Evolutionary conservation across 805 yeast genomes (phyloP).

Genomic region (Kodamaea laetipori): DNA sequence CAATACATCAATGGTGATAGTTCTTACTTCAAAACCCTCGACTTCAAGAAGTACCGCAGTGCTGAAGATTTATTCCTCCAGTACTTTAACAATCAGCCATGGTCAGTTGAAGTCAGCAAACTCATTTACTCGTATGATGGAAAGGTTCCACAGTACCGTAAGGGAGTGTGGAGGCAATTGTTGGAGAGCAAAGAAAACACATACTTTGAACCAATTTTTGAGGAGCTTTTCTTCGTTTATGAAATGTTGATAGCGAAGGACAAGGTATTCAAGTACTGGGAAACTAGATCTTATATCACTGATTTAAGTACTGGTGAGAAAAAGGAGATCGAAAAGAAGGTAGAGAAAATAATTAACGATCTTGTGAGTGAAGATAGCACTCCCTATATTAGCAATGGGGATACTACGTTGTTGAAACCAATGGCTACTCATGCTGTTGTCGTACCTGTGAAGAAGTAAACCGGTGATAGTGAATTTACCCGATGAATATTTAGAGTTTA

Average conservation of each 20-base stretch:
- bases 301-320: conserved; percentile 41
- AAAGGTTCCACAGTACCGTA: conserved; percentile 59
- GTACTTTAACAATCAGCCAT: conserved; percentile 27
- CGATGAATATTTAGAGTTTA: too few species aligned
- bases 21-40: conserved; percentile 5
- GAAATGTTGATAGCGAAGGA: conserved; percentile 33
- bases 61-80: conserved; percentile 16
- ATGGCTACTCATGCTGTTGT: conserved; percentile 19
- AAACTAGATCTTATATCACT: conserved; percentile 57
- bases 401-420: conserved; percentile 14
- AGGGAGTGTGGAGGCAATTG: conserved; percentile 47
- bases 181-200: conserved; percentile 29
- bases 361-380: conserved; percentile 3
- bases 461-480: too few species aligned
- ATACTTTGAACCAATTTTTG: conserved; percentile 34
- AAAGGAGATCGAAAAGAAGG: conserved; percentile 27
- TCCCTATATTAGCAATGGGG: conserved; percentile 6
- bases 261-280: conserved; percentile 52
- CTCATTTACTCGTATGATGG: conserved; percentile 38
- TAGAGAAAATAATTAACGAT: conserved; percentile 31
- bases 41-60: conserved; percentile 7
- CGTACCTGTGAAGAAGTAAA: conserved; percentile 6
- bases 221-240: conserved; percentile 35
- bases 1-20: conserved; percentile 12
- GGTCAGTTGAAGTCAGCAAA: conserved; percentile 41